A percentile compares a stretch with the other conserved stretches of the same genome.
phyloP scores from a whole-genome alignment of 768 basidiomycete genomes.

The Kwoniella sp. region DNA sequence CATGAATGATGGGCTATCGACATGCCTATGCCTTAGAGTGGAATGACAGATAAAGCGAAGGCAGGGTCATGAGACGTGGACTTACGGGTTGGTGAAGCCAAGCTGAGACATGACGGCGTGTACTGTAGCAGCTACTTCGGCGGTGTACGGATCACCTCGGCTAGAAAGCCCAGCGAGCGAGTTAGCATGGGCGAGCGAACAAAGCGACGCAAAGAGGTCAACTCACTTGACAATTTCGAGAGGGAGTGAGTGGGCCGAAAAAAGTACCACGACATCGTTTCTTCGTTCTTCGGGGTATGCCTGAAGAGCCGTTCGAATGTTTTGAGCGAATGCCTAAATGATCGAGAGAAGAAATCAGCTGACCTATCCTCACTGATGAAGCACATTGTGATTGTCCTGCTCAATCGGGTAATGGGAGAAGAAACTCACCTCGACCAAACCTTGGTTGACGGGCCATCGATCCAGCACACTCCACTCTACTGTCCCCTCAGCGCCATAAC shows the following conservation, averaged over 20 bases:
- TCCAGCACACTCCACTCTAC: conserved; percentile 97
- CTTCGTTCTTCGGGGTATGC: conserved; percentile 73
- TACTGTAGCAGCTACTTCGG: conserved; percentile 93
- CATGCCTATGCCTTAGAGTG: too few species aligned
- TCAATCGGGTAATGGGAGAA: too few species aligned
- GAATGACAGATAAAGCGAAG: not conserved
- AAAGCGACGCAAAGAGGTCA: too few species aligned
- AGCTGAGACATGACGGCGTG: conserved; percentile 89
- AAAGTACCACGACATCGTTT: conserved; percentile 76
- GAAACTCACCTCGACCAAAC: conserved; percentile 81
- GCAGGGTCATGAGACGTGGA: too few species aligned
- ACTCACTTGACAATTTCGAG: conserved; percentile 88
- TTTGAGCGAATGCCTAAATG: conserved; percentile 80
- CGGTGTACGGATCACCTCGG: conserved; percentile 94
- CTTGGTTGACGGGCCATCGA: conserved; percentile 93
- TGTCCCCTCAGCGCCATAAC: conserved; percentile 65
- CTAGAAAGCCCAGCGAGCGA: too few species aligned
- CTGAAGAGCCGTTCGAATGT: conserved; percentile 76
- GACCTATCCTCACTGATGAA: too few species aligned
- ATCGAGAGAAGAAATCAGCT: not conserved
- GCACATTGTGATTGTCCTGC: too few species aligned
- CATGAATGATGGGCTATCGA: too few species aligned
- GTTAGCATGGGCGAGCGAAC: not conserved
- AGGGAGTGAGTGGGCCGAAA: conserved; percentile 96
- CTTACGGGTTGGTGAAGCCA: conserved; percentile 55